These are phyloP conservation scores for Malassezia japonica DNA, from an alignment of 1,284 basidiomycete genomes.

Conservation along the genomic window DNA sequence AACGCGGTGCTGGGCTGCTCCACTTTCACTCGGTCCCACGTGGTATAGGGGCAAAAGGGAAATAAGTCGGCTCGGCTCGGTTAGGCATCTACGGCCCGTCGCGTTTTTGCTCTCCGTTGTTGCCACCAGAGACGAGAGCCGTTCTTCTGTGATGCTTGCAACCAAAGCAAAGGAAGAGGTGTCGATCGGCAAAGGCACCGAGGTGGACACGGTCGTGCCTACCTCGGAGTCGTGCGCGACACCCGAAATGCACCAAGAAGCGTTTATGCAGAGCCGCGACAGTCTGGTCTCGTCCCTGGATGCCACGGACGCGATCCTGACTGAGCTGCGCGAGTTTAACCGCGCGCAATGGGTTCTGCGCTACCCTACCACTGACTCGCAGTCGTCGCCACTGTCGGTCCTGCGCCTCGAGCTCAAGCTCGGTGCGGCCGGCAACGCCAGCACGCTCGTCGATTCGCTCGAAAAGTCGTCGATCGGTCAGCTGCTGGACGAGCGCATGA, in stretches of 20 bases:
- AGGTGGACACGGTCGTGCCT: not conserved
- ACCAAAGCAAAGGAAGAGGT: not conserved
- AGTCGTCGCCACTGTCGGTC: slow-evolving; percentile 51
- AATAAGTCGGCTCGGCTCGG: too few species aligned
- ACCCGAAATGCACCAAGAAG: slow-evolving; percentile 11
- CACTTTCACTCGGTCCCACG: not conserved
- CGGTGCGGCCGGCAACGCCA: slow-evolving; percentile 52
- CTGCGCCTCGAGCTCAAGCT: slow-evolving; percentile 87
- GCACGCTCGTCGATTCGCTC: slow-evolving; percentile 75
- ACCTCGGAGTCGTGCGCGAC: not conserved
- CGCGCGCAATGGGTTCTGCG: slow-evolving; percentile 73
- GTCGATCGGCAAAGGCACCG: not conserved
- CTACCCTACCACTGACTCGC: slow-evolving; percentile 56
- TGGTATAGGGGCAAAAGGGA: not conserved
- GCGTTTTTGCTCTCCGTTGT: not conserved
- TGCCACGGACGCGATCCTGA: slow-evolving; percentile 61
- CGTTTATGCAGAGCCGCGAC: slow-evolving; percentile 8
- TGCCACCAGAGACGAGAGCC: not conserved
- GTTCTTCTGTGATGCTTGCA: not conserved
- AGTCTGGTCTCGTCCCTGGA: slow-evolving; percentile 66
- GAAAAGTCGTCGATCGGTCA: slow-evolving; percentile 88
- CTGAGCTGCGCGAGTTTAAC: slow-evolving; percentile 69
- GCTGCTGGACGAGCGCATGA: slow-evolving; percentile 75
- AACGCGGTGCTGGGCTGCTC: too few species aligned
- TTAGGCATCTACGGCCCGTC: not conserved